Evolutionary conservation across 148 eudicot genomes (phyloP).

Genomic region (Linanthus parryae): DNA sequence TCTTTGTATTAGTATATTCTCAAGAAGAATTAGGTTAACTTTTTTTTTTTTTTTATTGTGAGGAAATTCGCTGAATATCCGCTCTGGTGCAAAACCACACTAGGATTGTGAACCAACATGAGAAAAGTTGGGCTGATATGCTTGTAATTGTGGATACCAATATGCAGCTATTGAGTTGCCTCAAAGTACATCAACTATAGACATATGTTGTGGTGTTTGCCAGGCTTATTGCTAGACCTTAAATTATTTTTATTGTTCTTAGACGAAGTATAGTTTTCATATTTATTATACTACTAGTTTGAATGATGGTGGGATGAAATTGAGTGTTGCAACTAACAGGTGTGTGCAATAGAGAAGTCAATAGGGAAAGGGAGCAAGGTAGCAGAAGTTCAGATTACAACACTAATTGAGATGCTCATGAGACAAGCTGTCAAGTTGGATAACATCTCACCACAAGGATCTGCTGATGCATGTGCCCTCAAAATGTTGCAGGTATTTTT

Average conservation of each 20-base stretch:
- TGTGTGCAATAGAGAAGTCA: constrained; percentile 36
- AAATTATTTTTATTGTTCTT: no score
- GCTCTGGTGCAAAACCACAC: no score
- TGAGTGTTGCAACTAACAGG: constrained; percentile 14
- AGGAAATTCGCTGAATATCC: no score
- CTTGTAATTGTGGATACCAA: no score
- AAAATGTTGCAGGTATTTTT: constrained; percentile 30
- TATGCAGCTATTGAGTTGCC: no score
- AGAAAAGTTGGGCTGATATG: not conserved
- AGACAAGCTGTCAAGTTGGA: constrained; percentile 48
- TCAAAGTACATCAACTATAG: no score
- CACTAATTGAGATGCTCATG: constrained; percentile 50
- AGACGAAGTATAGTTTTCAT: no score
- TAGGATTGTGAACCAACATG: not conserved
- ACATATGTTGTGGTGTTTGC: no score
- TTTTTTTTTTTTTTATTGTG: no score
- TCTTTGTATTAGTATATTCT: not conserved
- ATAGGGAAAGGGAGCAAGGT: constrained; percentile 39
- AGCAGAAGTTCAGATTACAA: constrained; percentile 46
- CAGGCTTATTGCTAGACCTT: no score
- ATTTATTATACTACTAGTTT: no score
- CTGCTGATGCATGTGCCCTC: constrained; percentile 21
- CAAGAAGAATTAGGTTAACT: not conserved
- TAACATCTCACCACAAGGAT: constrained; percentile 18
- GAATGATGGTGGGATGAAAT: not conserved